Percentiles rank a stretch among this genome's conserved stretches.
Conservation (phyloP, 768 basidiomycete genomes). For the Lactarius psammicola region DNA sequence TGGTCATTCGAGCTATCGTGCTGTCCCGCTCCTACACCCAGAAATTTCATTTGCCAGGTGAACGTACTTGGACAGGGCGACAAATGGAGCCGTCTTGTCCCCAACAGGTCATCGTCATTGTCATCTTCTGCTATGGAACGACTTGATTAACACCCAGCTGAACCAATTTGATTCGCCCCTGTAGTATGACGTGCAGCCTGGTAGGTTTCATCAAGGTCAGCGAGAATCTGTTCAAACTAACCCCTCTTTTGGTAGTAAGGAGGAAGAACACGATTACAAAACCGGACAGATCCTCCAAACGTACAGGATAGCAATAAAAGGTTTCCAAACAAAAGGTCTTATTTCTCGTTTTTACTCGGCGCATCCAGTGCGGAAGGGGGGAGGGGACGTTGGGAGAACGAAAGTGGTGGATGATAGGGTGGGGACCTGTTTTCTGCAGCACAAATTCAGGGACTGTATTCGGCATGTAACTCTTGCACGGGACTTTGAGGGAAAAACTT, state of each 20-base stretch:
- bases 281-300: not conserved
- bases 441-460: not conserved
- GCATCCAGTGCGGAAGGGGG: not conserved
- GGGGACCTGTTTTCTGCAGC: not conserved
- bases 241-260: not conserved
- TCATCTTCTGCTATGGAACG: too few relatives aligned
- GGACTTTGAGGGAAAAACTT: not conserved
- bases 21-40: too few relatives aligned
- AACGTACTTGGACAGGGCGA: too few relatives aligned
- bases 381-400: not conserved
- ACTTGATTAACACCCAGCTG: not conserved
- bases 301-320: not conserved
- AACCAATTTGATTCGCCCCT: slow-evolving; percentile 46
- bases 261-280: not conserved
- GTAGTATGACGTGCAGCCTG: slow-evolving; percentile 51
- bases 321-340: not conserved
- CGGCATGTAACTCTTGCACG: not conserved
- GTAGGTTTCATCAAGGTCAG: slow-evolving; percentile 66
- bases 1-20: too few relatives aligned
- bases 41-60: too few relatives aligned
- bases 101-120: too few relatives aligned
- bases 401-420: not conserved
- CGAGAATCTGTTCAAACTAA: slow-evolving; percentile 52
- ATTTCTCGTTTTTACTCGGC: not conserved
- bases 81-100: too few relatives aligned